Conservation (phyloP, 352 stramenopile species). For the Blastocystis sp. region DNA sequence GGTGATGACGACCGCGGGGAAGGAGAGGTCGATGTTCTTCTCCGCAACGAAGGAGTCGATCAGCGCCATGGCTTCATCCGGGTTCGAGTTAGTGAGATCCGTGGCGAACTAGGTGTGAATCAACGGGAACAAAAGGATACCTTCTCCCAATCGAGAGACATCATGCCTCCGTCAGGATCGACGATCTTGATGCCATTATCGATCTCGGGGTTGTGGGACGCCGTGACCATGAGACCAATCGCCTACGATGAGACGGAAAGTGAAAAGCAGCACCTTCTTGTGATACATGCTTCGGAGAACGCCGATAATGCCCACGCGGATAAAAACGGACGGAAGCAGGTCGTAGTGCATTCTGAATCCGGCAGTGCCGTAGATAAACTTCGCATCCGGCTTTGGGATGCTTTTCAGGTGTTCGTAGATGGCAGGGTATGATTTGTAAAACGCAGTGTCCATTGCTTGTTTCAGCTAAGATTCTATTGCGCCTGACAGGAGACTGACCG, state of each 20-base stretch:
- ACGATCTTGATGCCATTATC: slow-evolving; percentile 92
- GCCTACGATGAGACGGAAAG: background rate
- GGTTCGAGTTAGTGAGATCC: slow-evolving; percentile 79
- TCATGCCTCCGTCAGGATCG: slow-evolving; percentile 87
- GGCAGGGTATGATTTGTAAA: slow-evolving; percentile 34
- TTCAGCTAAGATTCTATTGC: too few species aligned
- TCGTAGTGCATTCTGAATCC: slow-evolving; percentile 62
- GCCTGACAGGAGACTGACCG: too few species aligned
- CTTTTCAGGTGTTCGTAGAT: slow-evolving; percentile 52
- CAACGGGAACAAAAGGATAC: slow-evolving; percentile 65
- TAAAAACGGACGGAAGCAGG: slow-evolving; percentile 50
- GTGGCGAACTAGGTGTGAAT: slow-evolving; percentile 75
- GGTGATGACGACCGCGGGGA: slow-evolving; percentile 74
- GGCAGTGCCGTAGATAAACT: slow-evolving; percentile 68
- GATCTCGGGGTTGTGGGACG: slow-evolving; percentile 84
- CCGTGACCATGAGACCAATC: slow-evolving; percentile 88
- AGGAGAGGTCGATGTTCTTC: slow-evolving; percentile 64
- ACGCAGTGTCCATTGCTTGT: slow-evolving; percentile 26
- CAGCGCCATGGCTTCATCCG: slow-evolving; percentile 79
- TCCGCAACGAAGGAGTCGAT: slow-evolving; percentile 84
- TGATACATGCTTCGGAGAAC: slow-evolving; percentile 53
- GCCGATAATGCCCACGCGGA: slow-evolving; percentile 58
- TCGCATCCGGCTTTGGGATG: slow-evolving; percentile 42
- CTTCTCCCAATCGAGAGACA: slow-evolving; percentile 84
- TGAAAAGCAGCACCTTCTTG: slow-evolving; percentile 26